A percentile compares a stretch with the other conserved stretches of the same genome.
phyloP scores from a whole-genome alignment of 345 rosid species.

The Pugionium cornutum region DNA sequence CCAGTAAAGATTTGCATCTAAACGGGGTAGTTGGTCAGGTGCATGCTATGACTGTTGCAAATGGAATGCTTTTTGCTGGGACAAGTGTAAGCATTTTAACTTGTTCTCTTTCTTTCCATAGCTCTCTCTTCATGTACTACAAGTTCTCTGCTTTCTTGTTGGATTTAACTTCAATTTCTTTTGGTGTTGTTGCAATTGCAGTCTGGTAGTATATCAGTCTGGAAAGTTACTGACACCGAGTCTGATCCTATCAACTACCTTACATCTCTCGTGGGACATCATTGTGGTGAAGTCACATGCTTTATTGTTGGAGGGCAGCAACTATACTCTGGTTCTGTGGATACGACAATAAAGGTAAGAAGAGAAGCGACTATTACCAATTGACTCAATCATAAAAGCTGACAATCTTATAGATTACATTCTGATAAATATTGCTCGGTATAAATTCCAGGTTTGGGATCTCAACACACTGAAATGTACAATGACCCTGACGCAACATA shows the following conservation, averaged over 20 bases:
- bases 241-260: conserved; percentile 44
- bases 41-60: conserved; percentile 44
- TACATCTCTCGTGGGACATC: conserved; percentile 47
- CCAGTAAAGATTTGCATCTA: conserved; percentile 40
- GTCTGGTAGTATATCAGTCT: conserved; percentile 54
- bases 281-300: conserved; percentile 39
- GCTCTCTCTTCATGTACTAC: background rate
- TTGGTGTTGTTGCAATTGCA: conserved; percentile 15
- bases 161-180: background rate
- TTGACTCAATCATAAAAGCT: conserved; percentile 14
- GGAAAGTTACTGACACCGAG: conserved; percentile 46
- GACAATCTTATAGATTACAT: background rate
- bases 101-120: background rate
- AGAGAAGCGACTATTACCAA: background rate
- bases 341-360: conserved; percentile 49
- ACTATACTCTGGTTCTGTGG: conserved; percentile 55
- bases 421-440: background rate
- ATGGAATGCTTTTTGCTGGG: conserved; percentile 60
- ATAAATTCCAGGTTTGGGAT: conserved; percentile 56
- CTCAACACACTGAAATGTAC: conserved; percentile 43
- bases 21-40: conserved; percentile 52
- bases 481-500: conserved; percentile 49
- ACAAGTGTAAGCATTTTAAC: conserved; percentile 46
- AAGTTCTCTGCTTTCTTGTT: background rate
- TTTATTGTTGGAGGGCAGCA: conserved; percentile 40